Evolutionary conservation across 139 green algal species (phyloP), one percentile per base, ranked within the genome.

Genomic region (Trebouxia sp.): DNA sequence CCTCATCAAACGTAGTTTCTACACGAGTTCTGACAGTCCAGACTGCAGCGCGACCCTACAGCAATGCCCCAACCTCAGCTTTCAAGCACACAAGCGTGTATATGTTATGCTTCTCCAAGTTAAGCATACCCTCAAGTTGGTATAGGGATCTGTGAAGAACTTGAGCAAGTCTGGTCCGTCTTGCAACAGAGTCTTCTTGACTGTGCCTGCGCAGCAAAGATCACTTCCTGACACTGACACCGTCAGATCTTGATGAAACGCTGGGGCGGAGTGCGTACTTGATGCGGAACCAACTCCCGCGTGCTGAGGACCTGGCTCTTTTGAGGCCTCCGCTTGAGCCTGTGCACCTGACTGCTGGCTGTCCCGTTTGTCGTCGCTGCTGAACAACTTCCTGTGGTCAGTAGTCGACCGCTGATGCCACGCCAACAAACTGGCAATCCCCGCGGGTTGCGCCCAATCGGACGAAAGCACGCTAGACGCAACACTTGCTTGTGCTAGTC

Each of bases 1-100:
- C n/a, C 32, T 72, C 62, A 26, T 72, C 62, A 72, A 72, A 72
- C 1, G n/a, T 72, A 45, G 62, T 72, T 45, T 72, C 62, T 14
- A 72, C 62, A 45, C 37, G 37, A 37, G 42, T 43, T 35, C 43
- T 42, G 12, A 72, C 35, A 26, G 62, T 43, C 62, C 62, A 72
- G 3, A 72, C 62, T 42, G 62, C 62, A 42, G 43, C 26, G 28
- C 35, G 12, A 5, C 62, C 62, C 62, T 72, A 14, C 32, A 12
- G 12, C 11, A 43, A 45, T n/a, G n/a, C n/a, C n/a, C n/a, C n/a
- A n/a, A n/a, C n/a, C n/a, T n/a, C n/a, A n/a, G n/a, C n/a, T n/a
- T n/a, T n/a, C n/a, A n/a, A n/a, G n/a, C n/a, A n/a, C n/a, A n/a
- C n/a, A n/a, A n/a, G n/a, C n/a, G n/a, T n/a, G n/a, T n/a, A n/a